phyloP scores from a whole-genome alignment of 2,329 filamentous ascomycete species.

The Rhinocladiella similis region DNA sequence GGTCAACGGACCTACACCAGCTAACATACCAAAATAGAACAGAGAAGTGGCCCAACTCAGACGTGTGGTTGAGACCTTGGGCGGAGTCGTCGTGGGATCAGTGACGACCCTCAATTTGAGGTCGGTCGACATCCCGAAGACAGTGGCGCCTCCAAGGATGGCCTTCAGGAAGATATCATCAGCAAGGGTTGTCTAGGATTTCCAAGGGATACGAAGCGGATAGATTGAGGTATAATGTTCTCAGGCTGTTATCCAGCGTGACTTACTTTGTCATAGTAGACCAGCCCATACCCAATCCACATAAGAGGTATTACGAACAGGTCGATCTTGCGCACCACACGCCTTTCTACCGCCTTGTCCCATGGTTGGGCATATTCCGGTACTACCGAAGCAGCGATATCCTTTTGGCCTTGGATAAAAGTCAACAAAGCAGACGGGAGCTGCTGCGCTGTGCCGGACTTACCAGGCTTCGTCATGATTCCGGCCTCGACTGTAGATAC shows the following conservation, averaged over 20 bases:
- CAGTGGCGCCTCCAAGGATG: constrained; percentile 69
- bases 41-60: constrained; percentile 72
- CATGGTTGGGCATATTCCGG: constrained; percentile 56
- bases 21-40: constrained; percentile 70
- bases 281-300: constrained; percentile 64
- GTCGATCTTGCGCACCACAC: constrained; percentile 67
- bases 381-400: constrained; percentile 60
- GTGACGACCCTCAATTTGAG: constrained; percentile 58
- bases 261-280: constrained; percentile 67
- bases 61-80: constrained; percentile 64
- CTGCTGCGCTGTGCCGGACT: background rate
- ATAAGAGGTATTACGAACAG: constrained; percentile 67
- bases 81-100: constrained; percentile 50
- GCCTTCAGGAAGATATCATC: constrained; percentile 46
- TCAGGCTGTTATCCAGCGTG: background rate
- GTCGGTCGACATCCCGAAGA: constrained; percentile 76
- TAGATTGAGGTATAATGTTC: no score
- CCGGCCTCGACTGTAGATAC: background rate
- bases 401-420: constrained; percentile 42
- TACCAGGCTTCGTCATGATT: constrained; percentile 3
- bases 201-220: background rate
- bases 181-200: background rate
- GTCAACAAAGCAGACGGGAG: background rate
- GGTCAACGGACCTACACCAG: constrained; percentile 71
- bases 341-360: constrained; percentile 56